Evolutionary conservation across 139 green algal genomes (phyloP).

Genomic region (Micractinium conductrix): DNA sequence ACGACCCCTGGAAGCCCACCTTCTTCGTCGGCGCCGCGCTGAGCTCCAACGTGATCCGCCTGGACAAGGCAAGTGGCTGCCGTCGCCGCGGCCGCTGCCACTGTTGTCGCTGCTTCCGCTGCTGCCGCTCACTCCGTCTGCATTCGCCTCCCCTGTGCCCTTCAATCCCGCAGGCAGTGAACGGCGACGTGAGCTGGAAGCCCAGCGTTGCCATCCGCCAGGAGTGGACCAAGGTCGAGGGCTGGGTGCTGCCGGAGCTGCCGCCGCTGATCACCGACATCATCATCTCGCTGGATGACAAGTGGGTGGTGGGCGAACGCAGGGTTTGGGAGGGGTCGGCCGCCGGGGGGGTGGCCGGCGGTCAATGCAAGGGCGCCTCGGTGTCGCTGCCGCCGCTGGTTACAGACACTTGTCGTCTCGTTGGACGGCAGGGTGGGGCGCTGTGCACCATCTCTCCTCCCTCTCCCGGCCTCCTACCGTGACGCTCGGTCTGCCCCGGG

Average conservation of each 20-base stretch:
- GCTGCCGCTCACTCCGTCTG: no score
- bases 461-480: neutral
- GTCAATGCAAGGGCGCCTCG: no score
- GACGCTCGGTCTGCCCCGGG: no score
- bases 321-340: no score
- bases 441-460: no score
- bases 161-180: neutral
- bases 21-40: slow-evolving; percentile 81
- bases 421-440: no score
- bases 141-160: no score
- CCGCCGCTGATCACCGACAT: slow-evolving; percentile 90
- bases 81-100: no score
- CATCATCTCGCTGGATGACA: slow-evolving; percentile 84
- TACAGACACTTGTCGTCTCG: no score
- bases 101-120: no score
- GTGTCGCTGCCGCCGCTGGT: no score
- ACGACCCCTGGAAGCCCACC: slow-evolving; percentile 71
- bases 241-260: slow-evolving; percentile 83
- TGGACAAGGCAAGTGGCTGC: slow-evolving; percentile 65
- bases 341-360: no score
- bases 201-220: slow-evolving; percentile 14
- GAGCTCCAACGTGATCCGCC: slow-evolving; percentile 78
- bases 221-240: slow-evolving; percentile 57
- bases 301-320: neutral
- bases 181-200: neutral